Evolutionary conservation across 768 basidiomycete species (phyloP).

Genomic region (Cyclocybe aegerita): DNA sequence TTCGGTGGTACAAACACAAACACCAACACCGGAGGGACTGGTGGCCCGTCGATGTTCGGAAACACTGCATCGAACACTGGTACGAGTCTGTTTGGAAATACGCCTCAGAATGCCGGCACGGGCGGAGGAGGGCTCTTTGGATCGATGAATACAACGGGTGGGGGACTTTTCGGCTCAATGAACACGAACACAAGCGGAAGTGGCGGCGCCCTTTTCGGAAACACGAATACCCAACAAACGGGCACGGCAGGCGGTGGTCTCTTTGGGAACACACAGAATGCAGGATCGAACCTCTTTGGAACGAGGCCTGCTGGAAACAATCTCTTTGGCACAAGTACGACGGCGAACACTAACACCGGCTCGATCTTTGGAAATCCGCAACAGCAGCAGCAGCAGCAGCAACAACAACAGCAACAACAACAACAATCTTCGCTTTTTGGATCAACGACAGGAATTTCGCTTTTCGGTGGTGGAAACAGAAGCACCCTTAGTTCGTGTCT

Average conservation of each 20-base stretch:
- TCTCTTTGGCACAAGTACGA: conserved; percentile 25
- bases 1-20: conserved; percentile 8
- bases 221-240: conserved; percentile 1
- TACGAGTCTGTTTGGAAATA: conserved; percentile 12
- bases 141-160: conserved; percentile 9
- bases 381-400: conserved; percentile 19
- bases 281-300: conserved; percentile 19
- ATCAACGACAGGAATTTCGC: conserved; percentile 25
- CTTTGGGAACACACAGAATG: conserved; percentile 20
- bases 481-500: conserved; percentile 21
- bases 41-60: not conserved
- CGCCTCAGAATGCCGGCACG: conserved; percentile 10
- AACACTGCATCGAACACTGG: conserved; percentile 6
- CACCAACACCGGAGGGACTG: conserved; percentile 2
- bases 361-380: conserved; percentile 18
- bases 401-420: conserved; percentile 26
- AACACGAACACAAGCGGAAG: conserved; percentile 8
- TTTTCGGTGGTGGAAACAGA: conserved; percentile 21
- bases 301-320: conserved; percentile 11
- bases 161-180: conserved; percentile 11
- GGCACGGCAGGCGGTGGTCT: conserved; percentile 19
- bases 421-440: conserved; percentile 29
- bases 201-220: conserved; percentile 24
- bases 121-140: conserved; percentile 18
- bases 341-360: conserved; percentile 10